Evolutionary conservation across 2,329 filamentous ascomycete species (phyloP).

Genomic region (Zymoseptoria ardabiliae): DNA sequence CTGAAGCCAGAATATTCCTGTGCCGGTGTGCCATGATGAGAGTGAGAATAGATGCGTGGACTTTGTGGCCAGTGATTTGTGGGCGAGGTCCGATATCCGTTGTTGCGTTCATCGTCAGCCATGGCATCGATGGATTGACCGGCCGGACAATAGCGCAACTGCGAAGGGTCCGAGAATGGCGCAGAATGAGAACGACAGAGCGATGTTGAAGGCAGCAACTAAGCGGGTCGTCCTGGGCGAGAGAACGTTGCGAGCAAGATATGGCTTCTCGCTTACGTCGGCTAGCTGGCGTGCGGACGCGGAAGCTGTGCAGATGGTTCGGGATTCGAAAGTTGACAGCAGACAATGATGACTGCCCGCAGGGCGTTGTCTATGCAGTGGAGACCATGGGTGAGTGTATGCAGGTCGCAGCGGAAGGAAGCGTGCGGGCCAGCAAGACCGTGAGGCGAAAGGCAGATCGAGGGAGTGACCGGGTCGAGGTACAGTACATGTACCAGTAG

Average conservation of each 20-base stretch:
- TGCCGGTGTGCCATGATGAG: slow-evolving; percentile 64
- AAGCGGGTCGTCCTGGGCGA: slow-evolving; percentile 23
- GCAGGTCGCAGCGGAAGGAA: slow-evolving; percentile 1
- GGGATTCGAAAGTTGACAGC: slow-evolving; percentile 5
- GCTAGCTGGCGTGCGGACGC: slow-evolving; percentile 1
- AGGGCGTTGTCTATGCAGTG: not conserved
- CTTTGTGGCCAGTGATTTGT: slow-evolving; percentile 21
- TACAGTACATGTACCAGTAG: not conserved
- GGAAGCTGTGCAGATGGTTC: slow-evolving; percentile 1
- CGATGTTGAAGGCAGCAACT: slow-evolving; percentile 16
- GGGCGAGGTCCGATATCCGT: slow-evolving; percentile 24
- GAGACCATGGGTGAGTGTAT: slow-evolving; percentile 3
- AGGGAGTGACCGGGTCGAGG: not conserved
- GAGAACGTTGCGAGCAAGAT: slow-evolving; percentile 13
- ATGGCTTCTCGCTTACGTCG: not conserved
- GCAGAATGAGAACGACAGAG: slow-evolving; percentile 7
- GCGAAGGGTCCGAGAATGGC: not conserved
- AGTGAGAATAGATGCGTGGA: slow-evolving; percentile 36
- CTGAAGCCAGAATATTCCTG: slow-evolving; percentile 59
- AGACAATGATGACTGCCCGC: slow-evolving; percentile 4
- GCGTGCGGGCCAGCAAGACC: not conserved
- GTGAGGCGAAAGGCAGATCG: not conserved
- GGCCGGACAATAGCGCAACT: slow-evolving; percentile 1
- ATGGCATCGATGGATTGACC: slow-evolving; percentile 18
- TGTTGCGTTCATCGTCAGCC: slow-evolving; percentile 26